phyloP scores from a whole-genome alignment of 2,329 filamentous ascomycete genomes.

The Celoporthe dispersa region DNA sequence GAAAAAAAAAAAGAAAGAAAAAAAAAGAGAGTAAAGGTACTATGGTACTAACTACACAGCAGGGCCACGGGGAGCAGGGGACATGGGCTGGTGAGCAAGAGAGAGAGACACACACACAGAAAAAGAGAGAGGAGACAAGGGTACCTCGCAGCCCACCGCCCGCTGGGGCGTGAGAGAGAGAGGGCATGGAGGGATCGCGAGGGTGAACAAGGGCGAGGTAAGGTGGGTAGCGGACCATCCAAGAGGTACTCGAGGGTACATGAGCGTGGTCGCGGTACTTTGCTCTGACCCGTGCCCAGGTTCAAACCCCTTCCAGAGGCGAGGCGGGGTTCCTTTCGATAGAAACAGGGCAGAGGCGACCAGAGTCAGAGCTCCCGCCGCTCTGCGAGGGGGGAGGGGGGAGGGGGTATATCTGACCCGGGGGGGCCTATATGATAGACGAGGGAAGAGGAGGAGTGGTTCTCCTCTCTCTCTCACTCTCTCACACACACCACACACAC shows the following conservation, averaged over 20 bases:
- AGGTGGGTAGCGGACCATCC: slow-evolving; percentile 11
- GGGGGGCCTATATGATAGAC: slow-evolving; percentile 38
- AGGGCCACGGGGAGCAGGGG: slow-evolving; percentile 15
- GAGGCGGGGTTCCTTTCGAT: slow-evolving; percentile 29
- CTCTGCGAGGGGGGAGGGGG: slow-evolving; percentile 35
- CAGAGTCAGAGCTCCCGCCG: slow-evolving; percentile 27
- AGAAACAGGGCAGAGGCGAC: slow-evolving; percentile 30
- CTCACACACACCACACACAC: too few species aligned
- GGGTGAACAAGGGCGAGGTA: slow-evolving; percentile 14
- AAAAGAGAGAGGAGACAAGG: slow-evolving; percentile 19
- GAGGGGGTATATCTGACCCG: slow-evolving; percentile 36
- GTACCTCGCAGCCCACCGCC: slow-evolving; percentile 29
- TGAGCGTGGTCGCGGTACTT: slow-evolving; percentile 21
- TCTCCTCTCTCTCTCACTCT: too few species aligned
- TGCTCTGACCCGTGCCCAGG: slow-evolving; percentile 18
- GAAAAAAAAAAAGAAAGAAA: too few species aligned
- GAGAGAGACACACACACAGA: too few species aligned
- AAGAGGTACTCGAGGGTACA: slow-evolving; percentile 25
- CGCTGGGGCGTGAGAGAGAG: slow-evolving; percentile 25
- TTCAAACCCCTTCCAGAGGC: slow-evolving; percentile 14
- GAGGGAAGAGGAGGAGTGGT: slow-evolving; percentile 33
- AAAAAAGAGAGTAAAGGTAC: slow-evolving; percentile 10
- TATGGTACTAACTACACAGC: slow-evolving; percentile 24
- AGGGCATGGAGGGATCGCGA: slow-evolving; percentile 20
- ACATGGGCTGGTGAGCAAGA: neutral